phyloP scores from a whole-genome alignment of 2,329 filamentous ascomycete genomes.

The Massarina eburnea region DNA sequence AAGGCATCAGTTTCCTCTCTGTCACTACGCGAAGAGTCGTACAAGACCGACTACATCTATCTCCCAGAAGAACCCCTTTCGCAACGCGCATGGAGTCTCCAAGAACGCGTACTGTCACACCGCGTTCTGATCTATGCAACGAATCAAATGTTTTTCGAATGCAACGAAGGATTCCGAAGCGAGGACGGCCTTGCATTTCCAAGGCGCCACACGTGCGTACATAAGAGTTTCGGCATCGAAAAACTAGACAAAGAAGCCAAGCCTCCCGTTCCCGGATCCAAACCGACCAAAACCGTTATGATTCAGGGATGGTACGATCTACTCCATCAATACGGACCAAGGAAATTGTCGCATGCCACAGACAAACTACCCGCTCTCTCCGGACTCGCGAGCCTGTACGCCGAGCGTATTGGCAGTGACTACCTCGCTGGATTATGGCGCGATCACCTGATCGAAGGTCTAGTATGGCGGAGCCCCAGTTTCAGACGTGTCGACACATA shows the following conservation, averaged over 20 bases:
- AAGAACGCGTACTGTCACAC: slow-evolving; percentile 8
- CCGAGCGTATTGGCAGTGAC: slow-evolving; percentile 4
- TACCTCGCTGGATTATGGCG: slow-evolving; percentile 13
- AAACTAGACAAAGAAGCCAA: slow-evolving; percentile 1
- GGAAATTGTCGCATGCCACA: slow-evolving; percentile 1
- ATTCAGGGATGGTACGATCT: slow-evolving; percentile 6
- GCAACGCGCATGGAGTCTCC: slow-evolving; percentile 8
- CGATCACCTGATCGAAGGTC: slow-evolving; percentile 6
- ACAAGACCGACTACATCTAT: slow-evolving; percentile 3
- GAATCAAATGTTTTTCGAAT: slow-evolving; percentile 9
- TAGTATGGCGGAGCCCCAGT: slow-evolving; percentile 5
- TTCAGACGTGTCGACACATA: slow-evolving; percentile 5
- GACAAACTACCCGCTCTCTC: slow-evolving; percentile 11
- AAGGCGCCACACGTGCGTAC: slow-evolving; percentile 1
- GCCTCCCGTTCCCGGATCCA: not conserved
- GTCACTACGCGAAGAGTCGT: slow-evolving; percentile 2
- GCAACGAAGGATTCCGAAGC: slow-evolving; percentile 6
- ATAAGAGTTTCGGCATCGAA: slow-evolving; percentile 2
- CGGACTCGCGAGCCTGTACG: slow-evolving; percentile 8
- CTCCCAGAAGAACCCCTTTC: slow-evolving; percentile 8
- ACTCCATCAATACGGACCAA: slow-evolving; percentile 3
- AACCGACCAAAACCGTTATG: too few species aligned
- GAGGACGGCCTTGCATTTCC: slow-evolving; percentile 8
- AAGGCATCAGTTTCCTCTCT: slow-evolving; percentile 5
- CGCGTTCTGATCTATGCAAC: slow-evolving; percentile 7